Evolutionary conservation across 2,329 filamentous ascomycete species (phyloP), one percentile per base, ranked within the genome.

Genomic region (Didymella pinodella): DNA sequence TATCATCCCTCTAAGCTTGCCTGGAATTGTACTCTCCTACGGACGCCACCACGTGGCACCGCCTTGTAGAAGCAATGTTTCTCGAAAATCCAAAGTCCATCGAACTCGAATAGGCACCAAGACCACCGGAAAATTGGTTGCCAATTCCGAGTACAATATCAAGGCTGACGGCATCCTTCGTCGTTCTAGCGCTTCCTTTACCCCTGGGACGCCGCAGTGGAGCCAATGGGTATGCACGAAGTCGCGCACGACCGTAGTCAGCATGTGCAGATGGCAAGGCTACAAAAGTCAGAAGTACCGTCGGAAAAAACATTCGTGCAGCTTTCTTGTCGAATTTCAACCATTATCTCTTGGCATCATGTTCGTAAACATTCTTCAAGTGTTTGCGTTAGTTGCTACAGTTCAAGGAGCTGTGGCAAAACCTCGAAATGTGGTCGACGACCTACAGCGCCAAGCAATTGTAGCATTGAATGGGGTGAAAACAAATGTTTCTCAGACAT

Each of bases 381-480:
- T 58, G 11, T 22, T 66, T 40, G 62, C 63, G 4, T 52, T 66
- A 18, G 55, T 58, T 10, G 43, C 59, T 26, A 38, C 54, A 3
- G 47, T 46, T 11, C 55, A 63, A 44, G 48, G 59, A 18, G 57
- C 54, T 36, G 54, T 49, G 16, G 25, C 65, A 4, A 44, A 63
- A 22, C 38, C 49, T 25, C 55, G 56, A 20, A 55, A 65, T 41
- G 34, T 52, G 7, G 50, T 66, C 25, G 43, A 57, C 34, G 56
- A 67, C 31, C 41, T 67, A 8, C 65, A 66, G 25, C 28, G 52
- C 20, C 59, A 61, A 28, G 63, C 65, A 7, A 46, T 66, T n/a
- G 47, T 55, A 28, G 48, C 50, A 3, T 25, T 67, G 43, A 58
- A 61, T 20, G 58, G 48, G 11, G 32, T 57, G 18, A 49, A 65